Evolutionary conservation across 2,329 filamentous ascomycete genomes (phyloP).

Genomic region (Lasiodiplodia citricola): DNA sequence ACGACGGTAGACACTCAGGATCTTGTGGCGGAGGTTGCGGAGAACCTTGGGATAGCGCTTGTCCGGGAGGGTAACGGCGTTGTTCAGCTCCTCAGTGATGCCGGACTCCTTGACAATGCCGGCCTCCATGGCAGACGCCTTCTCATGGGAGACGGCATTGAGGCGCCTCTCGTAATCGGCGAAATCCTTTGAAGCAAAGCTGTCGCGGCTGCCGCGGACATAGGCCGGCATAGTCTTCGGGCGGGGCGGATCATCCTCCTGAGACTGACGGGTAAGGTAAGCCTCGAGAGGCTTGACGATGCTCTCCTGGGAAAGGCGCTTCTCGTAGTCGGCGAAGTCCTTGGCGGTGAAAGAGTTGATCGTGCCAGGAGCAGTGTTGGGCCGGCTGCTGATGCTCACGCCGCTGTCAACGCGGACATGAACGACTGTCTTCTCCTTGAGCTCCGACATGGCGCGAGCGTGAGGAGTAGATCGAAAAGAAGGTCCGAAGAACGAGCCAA

Average conservation of each 20-base stretch:
- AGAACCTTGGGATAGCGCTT: slow-evolving; percentile 30
- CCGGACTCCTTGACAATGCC: slow-evolving; percentile 2
- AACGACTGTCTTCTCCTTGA: neutral
- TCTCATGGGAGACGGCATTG: neutral
- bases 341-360: slow-evolving; percentile 19
- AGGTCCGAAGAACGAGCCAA: neutral
- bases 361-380: neutral
- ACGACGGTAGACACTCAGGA: slow-evolving; percentile 45
- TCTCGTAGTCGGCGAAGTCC: slow-evolving; percentile 19
- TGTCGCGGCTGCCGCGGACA: neutral
- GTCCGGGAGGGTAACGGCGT: slow-evolving; percentile 2
- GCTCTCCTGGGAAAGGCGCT: slow-evolving; percentile 9
- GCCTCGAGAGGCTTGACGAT: neutral
- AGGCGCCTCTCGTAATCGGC: slow-evolving; percentile 22
- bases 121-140: neutral
- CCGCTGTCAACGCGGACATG: slow-evolving; percentile 4
- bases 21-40: slow-evolving; percentile 26
- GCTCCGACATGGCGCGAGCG: neutral
- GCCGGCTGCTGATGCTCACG: neutral
- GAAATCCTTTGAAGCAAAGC: slow-evolving; percentile 14
- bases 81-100: neutral
- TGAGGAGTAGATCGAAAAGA: neutral
- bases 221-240: slow-evolving; percentile 1
- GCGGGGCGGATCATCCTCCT: neutral
- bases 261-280: neutral